Percentiles rank a stretch among this genome's conserved stretches.
Evolutionary conservation across 768 basidiomycete species (phyloP).

Genomic region (Roridomyces roridus): DNA sequence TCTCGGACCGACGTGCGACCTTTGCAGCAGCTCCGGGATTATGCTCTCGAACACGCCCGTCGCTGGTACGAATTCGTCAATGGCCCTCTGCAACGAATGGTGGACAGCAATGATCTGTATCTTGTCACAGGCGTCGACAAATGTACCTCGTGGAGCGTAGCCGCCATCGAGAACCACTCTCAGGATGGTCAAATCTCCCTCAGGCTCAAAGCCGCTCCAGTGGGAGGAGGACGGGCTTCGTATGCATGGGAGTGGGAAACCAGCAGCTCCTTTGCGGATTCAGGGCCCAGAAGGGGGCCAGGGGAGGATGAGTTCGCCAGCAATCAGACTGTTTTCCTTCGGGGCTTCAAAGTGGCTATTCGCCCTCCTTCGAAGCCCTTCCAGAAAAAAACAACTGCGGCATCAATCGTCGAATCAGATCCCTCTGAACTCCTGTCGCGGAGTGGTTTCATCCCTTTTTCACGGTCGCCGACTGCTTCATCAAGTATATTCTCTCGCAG

Average conservation of each 20-base stretch:
- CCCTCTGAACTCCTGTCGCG: not conserved
- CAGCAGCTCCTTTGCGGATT: conserved; percentile 2
- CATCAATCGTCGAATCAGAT: conserved; percentile 1
- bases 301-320: not conserved
- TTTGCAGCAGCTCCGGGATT: conserved; percentile 2
- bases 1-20: conserved; percentile 3
- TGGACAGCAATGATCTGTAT: conserved; percentile 2
- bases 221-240: not conserved
- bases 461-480: not conserved
- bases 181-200: not conserved
- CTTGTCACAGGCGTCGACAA: conserved; percentile 10
- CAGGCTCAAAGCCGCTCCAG: conserved; percentile 9
- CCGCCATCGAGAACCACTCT: conserved; percentile 1
- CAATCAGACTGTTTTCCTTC: conserved; percentile 20
- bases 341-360: conserved; percentile 19
- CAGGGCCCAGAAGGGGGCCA: not conserved
- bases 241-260: conserved; percentile 16
- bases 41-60: conserved; percentile 10
- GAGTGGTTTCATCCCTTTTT: not conserved
- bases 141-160: conserved; percentile 7
- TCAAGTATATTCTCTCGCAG: not conserved
- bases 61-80: conserved; percentile 13
- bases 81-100: not conserved
- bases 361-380: not conserved
- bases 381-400: not conserved